phyloP scores from a whole-genome alignment of 208 protist genomes.

The Acanthamoeba castellanii region DNA sequence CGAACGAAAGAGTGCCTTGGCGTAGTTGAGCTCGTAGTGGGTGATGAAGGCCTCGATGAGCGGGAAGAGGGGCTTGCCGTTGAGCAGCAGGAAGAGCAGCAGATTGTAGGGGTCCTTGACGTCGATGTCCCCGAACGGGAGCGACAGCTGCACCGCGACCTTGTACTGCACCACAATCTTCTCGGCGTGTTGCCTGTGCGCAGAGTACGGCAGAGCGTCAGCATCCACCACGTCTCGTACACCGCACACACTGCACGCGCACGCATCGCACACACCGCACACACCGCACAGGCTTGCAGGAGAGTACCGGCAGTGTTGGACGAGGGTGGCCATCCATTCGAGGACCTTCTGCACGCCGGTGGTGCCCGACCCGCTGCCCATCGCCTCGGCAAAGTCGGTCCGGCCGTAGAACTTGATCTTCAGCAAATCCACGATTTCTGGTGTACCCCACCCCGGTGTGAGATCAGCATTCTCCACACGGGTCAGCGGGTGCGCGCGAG shows the following conservation, averaged over 20 bases:
- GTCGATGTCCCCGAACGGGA: constrained; percentile 44
- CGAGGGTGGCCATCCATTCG: constrained; percentile 16
- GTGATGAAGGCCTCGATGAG: constrained; percentile 72
- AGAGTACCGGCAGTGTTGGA: constrained; percentile 9
- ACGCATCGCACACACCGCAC: no score
- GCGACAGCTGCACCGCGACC: constrained; percentile 46
- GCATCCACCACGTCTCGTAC: not conserved
- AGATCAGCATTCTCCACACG: not conserved
- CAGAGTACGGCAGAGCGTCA: not conserved
- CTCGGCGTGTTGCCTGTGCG: constrained; percentile 32
- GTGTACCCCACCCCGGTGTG: not conserved
- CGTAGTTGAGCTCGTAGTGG: constrained; percentile 45
- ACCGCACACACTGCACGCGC: no score
- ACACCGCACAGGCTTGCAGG: no score
- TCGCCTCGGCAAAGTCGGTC: constrained; percentile 18
- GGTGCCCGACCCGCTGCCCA: constrained; percentile 28
- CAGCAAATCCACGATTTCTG: constrained; percentile 21
- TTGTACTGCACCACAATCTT: constrained; percentile 62
- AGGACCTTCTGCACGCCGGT: constrained; percentile 1
- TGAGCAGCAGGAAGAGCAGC: constrained; percentile 53
- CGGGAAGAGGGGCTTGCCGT: constrained; percentile 54
- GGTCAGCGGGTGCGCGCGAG: not conserved
- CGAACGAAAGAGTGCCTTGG: not conserved
- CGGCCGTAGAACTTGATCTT: constrained; percentile 47
- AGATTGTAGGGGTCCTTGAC: constrained; percentile 67